These are phyloP conservation scores for Claviceps sorghi DNA, from an alignment of 2,329 filamentous ascomycete genomes.

Conservation along the genomic window DNA sequence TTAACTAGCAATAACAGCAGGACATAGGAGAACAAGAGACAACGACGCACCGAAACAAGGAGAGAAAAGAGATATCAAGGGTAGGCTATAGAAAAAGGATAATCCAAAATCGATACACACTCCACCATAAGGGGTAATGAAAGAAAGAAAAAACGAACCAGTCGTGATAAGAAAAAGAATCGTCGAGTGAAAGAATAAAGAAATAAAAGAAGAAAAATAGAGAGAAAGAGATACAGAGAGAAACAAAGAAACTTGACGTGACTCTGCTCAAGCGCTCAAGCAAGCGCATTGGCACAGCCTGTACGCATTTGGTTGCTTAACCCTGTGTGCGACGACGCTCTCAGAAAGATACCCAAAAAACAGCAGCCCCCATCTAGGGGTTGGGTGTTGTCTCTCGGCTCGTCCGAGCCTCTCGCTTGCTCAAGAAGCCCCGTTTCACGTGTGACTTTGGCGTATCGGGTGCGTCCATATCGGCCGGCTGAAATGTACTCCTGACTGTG, in stretches of 20 bases:
- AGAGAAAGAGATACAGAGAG: no score
- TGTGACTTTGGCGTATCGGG: constrained; percentile 32
- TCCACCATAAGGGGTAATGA: neutral
- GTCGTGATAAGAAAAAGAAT: neutral
- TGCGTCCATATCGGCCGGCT: constrained; percentile 29
- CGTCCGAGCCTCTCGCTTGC: constrained; percentile 31
- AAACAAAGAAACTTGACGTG: no score
- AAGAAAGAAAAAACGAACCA: neutral
- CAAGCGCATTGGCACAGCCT: neutral
- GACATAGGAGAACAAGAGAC: neutral
- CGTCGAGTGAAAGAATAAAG: neutral
- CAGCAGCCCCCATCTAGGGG: constrained; percentile 12
- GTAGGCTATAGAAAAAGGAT: neutral
- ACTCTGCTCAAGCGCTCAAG: neutral
- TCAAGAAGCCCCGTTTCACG: constrained; percentile 39
- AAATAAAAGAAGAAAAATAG: neutral
- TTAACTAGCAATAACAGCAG: neutral
- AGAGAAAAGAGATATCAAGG: neutral
- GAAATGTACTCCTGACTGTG: constrained; percentile 59
- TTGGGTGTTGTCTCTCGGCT: constrained; percentile 31
- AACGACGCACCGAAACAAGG: neutral
- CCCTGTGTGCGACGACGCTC: neutral
- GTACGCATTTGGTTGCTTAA: neutral
- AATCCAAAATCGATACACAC: neutral
- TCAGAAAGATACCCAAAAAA: constrained; percentile 7